Evolutionary conservation across 345 rosid genomes (phyloP).

Genomic region (Arabidopsis suecica): DNA sequence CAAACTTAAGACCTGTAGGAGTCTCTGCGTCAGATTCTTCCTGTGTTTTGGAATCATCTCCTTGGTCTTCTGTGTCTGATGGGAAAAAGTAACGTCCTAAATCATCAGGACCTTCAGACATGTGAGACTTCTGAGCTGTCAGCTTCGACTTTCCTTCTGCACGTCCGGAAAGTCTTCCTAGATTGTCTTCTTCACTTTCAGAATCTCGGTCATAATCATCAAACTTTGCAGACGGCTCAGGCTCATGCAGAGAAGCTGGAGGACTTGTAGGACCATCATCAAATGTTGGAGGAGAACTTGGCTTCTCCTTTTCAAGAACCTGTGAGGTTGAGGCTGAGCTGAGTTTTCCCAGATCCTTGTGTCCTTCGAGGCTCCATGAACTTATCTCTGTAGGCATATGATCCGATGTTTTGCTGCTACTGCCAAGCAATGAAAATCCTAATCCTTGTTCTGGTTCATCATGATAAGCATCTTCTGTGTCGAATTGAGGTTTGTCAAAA

Average conservation of each 20-base stretch:
- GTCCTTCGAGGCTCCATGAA: constrained; percentile 48
- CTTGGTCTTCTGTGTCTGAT: constrained; percentile 40
- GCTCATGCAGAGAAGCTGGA: constrained; percentile 49
- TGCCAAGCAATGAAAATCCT: constrained; percentile 48
- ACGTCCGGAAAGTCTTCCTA: constrained; percentile 20
- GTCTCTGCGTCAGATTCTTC: constrained; percentile 48
- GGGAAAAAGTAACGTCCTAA: constrained; percentile 45
- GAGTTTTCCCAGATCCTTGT: constrained; percentile 38
- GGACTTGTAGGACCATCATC: constrained; percentile 51
- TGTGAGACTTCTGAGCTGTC: constrained; percentile 35
- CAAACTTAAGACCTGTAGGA: constrained; percentile 53
- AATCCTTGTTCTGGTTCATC: constrained; percentile 41
- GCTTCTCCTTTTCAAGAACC: constrained; percentile 45
- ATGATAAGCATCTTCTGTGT: constrained; percentile 45
- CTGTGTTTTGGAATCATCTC: constrained; percentile 44
- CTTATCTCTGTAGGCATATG: constrained; percentile 38
- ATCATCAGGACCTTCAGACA: constrained; percentile 42
- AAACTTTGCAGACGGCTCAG: constrained; percentile 54
- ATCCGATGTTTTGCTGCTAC: constrained; percentile 44
- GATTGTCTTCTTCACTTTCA: constrained; percentile 58
- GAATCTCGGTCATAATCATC: constrained; percentile 63
- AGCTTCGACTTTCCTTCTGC: constrained; percentile 33
- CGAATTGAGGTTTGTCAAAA: constrained; percentile 54
- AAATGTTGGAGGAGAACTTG: constrained; percentile 46
- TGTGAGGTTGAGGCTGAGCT: constrained; percentile 46